These are phyloP conservation scores for Cordyceps cateniannulata DNA, from an alignment of 2,329 filamentous ascomycete genomes.

Conservation along the genomic window DNA sequence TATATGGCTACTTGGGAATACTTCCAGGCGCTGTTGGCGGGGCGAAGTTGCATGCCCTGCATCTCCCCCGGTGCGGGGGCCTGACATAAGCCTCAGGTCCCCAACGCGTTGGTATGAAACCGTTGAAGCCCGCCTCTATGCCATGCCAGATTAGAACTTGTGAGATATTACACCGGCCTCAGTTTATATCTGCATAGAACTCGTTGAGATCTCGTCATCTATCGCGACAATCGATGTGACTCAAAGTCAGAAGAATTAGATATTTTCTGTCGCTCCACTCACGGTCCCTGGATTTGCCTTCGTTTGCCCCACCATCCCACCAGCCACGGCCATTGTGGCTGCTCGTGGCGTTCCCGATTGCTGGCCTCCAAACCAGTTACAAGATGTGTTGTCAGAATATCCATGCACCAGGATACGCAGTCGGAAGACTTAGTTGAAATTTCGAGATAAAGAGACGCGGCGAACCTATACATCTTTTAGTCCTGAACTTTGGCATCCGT, in stretches of 20 bases:
- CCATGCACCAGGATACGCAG: too few relatives aligned
- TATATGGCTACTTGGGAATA: background rate
- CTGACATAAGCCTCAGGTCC: background rate
- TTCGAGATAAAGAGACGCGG: too few relatives aligned
- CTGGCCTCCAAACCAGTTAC: too few relatives aligned
- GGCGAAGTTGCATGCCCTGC: background rate
- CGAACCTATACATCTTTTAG: too few relatives aligned
- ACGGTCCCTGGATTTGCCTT: background rate
- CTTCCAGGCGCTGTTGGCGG: background rate
- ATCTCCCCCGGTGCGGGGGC: background rate
- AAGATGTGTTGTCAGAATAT: too few relatives aligned
- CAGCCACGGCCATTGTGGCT: background rate
- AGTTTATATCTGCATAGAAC: background rate
- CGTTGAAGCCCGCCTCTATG: background rate
- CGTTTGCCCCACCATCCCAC: background rate
- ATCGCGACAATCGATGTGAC: background rate
- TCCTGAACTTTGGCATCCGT: too few relatives aligned
- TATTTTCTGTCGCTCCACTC: background rate
- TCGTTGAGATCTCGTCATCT: too few relatives aligned
- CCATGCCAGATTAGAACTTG: background rate
- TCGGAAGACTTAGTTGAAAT: too few relatives aligned
- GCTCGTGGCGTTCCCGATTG: background rate
- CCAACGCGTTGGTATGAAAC: background rate
- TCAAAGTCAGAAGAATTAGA: background rate
- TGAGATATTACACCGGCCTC: background rate